A percentile compares a stretch with the other conserved stretches of the same genome.
Conservation (phyloP, 495 filamentous ascomycete genomes). For the Penicillium cosmopolitanum region DNA sequence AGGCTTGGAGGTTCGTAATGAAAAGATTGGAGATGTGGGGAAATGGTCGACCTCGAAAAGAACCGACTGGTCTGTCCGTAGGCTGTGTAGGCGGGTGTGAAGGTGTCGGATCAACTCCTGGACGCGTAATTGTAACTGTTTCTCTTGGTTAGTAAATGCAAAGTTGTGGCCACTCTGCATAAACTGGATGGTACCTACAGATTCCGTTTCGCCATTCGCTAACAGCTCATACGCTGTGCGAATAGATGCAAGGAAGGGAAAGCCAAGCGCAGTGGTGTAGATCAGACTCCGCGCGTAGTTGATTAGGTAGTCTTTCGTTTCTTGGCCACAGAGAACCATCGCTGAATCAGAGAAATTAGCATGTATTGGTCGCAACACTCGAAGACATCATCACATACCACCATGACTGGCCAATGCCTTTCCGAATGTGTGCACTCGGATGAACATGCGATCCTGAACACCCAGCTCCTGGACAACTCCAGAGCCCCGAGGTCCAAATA, state of each 20-base stretch:
- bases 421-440: slow-evolving; percentile 75
- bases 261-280: slow-evolving; percentile 52
- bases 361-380: neutral
- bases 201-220: slow-evolving; percentile 42
- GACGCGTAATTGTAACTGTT: slow-evolving; percentile 42
- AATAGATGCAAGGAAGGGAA: slow-evolving; percentile 53
- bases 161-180: no score
- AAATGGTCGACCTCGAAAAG: slow-evolving; percentile 44
- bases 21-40: slow-evolving; percentile 48
- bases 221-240: slow-evolving; percentile 49
- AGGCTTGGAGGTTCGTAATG: slow-evolving; percentile 44
- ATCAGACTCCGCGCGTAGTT: slow-evolving; percentile 55
- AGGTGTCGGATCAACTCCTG: slow-evolving; percentile 44
- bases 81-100: slow-evolving; percentile 31
- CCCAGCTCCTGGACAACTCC: slow-evolving; percentile 70
- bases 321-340: slow-evolving; percentile 50
- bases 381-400: slow-evolving; percentile 49
- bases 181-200: slow-evolving; percentile 27
- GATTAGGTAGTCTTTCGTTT: slow-evolving; percentile 45
- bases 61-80: slow-evolving; percentile 31
- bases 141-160: neutral
- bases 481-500: slow-evolving; percentile 63
- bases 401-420: slow-evolving; percentile 75
- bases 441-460: slow-evolving; percentile 67
- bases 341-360: slow-evolving; percentile 18